phyloP scores from a whole-genome alignment of 495 filamentous ascomycete genomes.

The Clavariopsis aquatica region DNA sequence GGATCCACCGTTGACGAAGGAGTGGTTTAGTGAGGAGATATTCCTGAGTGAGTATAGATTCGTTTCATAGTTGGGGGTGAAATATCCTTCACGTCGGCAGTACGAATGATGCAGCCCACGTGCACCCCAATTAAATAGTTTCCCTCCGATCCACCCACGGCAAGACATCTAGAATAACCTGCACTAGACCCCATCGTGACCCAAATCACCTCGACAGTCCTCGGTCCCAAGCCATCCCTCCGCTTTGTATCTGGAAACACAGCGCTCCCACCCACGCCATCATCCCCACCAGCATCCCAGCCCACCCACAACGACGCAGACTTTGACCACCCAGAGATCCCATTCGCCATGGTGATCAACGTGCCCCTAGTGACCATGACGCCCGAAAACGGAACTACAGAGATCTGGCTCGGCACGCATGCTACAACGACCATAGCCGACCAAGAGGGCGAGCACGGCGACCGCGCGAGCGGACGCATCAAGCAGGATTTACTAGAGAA shows the following conservation, averaged over 20 bases:
- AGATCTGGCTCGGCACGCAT: constrained; percentile 64
- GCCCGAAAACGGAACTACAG: constrained; percentile 58
- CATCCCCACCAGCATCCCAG: constrained; percentile 48
- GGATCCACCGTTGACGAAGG: constrained; percentile 49
- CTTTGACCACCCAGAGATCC: constrained; percentile 55
- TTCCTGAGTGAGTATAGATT: constrained; percentile 26
- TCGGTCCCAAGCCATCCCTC: constrained; percentile 53
- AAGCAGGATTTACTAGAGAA: constrained; percentile 48
- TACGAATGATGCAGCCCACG: too few relatives aligned
- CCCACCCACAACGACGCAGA: constrained; percentile 61
- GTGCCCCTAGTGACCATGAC: constrained; percentile 56
- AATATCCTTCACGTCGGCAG: too few relatives aligned
- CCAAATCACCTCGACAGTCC: constrained; percentile 51
- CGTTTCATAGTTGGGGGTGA: constrained; percentile 1
- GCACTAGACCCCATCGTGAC: constrained; percentile 52
- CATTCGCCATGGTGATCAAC: constrained; percentile 59
- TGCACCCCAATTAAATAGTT: too few relatives aligned
- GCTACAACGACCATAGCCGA: constrained; percentile 41
- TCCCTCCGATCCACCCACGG: constrained; percentile 47
- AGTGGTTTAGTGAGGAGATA: constrained; percentile 23
- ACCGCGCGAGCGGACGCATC: constrained; percentile 54
- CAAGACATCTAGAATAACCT: constrained; percentile 43
- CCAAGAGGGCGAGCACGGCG: constrained; percentile 52
- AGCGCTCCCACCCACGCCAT: constrained; percentile 51
- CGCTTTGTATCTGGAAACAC: constrained; percentile 58